These are phyloP conservation scores for Phytophthora fragariae DNA, from an alignment of 352 stramenopile species.

Conservation along the genomic window DNA sequence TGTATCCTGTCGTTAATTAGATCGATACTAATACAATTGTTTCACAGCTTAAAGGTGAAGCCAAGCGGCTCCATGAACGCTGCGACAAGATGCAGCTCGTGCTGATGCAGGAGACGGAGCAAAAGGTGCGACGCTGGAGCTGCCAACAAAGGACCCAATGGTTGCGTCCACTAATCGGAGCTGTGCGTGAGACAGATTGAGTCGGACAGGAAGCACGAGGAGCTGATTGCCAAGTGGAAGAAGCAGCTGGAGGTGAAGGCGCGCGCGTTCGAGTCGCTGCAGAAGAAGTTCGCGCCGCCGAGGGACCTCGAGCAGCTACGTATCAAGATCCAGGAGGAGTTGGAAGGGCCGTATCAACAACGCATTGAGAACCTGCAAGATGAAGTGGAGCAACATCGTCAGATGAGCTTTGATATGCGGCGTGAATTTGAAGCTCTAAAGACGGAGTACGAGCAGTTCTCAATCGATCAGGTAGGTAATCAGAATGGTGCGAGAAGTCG, in stretches of 20 bases:
- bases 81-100: slow-evolving; percentile 84
- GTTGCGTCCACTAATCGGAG: not conserved
- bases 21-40: not conserved
- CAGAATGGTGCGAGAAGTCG: not conserved
- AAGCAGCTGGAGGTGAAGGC: slow-evolving; percentile 86
- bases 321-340: slow-evolving; percentile 85
- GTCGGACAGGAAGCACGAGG: slow-evolving; percentile 83
- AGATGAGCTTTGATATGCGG: slow-evolving; percentile 70
- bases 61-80: slow-evolving; percentile 73
- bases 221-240: slow-evolving; percentile 87
- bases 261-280: slow-evolving; percentile 79
- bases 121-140: slow-evolving; percentile 52
- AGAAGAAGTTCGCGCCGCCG: slow-evolving; percentile 85
- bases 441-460: slow-evolving; percentile 88
- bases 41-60: slow-evolving; percentile 65
- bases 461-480: slow-evolving; percentile 64
- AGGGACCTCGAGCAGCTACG: slow-evolving; percentile 84
- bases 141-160: not conserved
- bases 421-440: slow-evolving; percentile 84
- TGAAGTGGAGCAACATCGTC: slow-evolving; percentile 77
- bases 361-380: slow-evolving; percentile 66
- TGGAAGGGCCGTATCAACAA: slow-evolving; percentile 80
- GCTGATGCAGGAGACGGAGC: slow-evolving; percentile 84
- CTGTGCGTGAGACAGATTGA: slow-evolving; percentile 54
- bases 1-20: not conserved